Percentiles rank a stretch among this genome's conserved stretches.
Evolutionary conservation across 2,329 filamentous ascomycete species (phyloP).

Genomic region (Orbilia oligospora): DNA sequence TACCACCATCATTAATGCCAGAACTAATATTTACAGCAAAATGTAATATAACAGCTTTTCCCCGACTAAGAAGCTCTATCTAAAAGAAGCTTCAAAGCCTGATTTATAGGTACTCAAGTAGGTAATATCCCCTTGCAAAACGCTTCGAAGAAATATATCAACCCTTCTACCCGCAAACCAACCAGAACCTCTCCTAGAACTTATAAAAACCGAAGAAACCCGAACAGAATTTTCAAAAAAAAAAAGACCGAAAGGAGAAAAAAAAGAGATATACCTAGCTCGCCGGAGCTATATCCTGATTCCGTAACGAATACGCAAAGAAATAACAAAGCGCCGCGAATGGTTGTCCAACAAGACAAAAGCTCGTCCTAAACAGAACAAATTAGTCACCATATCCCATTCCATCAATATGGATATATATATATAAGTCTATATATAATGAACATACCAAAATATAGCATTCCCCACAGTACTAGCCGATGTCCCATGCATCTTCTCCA

Average conservation of each 20-base stretch:
- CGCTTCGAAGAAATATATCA: background rate
- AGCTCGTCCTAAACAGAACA: slow-evolving; percentile 74
- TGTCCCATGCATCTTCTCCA: slow-evolving; percentile 83
- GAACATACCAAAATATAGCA: slow-evolving; percentile 83
- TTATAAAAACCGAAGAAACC: background rate
- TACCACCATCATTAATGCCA: background rate
- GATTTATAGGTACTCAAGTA: too few species aligned
- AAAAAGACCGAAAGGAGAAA: background rate
- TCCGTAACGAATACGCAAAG: slow-evolving; percentile 76
- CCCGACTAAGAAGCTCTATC: background rate
- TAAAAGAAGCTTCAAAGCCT: background rate
- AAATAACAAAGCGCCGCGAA: slow-evolving; percentile 94
- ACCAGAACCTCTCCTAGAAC: background rate
- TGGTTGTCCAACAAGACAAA: slow-evolving; percentile 94
- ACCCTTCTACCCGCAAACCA: background rate
- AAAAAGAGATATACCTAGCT: slow-evolving; percentile 4
- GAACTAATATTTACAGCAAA: background rate
- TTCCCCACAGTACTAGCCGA: slow-evolving; percentile 85
- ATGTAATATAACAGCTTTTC: background rate
- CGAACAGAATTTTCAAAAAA: background rate
- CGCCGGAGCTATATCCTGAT: slow-evolving; percentile 34
- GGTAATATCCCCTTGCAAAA: background rate
- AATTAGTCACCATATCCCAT: slow-evolving; percentile 3
- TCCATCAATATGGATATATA: background rate
- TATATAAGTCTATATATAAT: background rate